Evolutionary conservation across 345 rosid genomes (phyloP).

Genomic region (Salix dunnii): DNA sequence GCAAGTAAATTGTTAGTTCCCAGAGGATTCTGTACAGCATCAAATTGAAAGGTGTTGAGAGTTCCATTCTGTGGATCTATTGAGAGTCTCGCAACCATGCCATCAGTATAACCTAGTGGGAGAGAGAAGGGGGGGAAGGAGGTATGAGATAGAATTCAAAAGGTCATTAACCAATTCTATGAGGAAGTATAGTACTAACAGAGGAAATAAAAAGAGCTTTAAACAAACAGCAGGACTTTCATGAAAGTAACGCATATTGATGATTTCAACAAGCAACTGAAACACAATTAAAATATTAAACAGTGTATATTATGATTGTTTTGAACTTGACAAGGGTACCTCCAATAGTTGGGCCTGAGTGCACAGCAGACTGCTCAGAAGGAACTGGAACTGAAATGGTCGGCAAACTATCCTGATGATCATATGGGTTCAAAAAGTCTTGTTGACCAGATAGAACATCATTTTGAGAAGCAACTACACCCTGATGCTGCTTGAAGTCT

Average conservation of each 20-base stretch:
- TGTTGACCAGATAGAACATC: conserved; percentile 12
- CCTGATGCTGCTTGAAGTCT: conserved; percentile 19
- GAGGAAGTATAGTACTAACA: not conserved
- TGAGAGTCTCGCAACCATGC: conserved; percentile 37
- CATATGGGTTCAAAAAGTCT: conserved; percentile 25
- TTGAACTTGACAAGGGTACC: conserved; percentile 31
- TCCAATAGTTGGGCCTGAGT: conserved; percentile 48
- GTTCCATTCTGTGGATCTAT: conserved; percentile 49
- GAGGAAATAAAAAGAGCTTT: not conserved
- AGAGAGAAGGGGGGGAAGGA: not conserved
- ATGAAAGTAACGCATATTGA: no score
- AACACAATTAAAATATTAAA: no score
- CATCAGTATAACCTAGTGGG: conserved; percentile 47
- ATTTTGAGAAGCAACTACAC: not conserved
- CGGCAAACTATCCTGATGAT: conserved; percentile 37
- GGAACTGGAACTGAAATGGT: conserved; percentile 43
- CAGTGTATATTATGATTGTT: not conserved
- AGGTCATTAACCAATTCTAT: conserved; percentile 1
- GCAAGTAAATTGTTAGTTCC: conserved; percentile 36
- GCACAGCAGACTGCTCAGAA: conserved; percentile 47
- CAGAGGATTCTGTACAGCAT: conserved; percentile 44
- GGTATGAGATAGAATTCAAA: not conserved
- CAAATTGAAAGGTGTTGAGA: conserved; percentile 41
- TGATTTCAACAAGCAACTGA: no score
- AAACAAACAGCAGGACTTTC: no score